phyloP scores from a whole-genome alignment of 495 filamentous ascomycete species.

The Niebla homalea region DNA sequence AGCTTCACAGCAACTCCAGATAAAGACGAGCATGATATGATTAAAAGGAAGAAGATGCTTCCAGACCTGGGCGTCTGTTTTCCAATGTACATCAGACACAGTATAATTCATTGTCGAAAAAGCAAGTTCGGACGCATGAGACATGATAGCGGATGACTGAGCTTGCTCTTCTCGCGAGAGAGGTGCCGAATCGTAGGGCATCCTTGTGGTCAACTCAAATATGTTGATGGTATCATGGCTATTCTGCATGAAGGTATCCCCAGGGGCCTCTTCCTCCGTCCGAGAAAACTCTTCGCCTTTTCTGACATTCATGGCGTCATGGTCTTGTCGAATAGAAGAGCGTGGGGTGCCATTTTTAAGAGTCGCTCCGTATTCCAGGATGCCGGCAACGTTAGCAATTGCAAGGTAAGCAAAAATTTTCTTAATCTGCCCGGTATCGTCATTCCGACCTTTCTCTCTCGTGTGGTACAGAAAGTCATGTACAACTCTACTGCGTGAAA shows the following conservation, averaged over 20 bases:
- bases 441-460: too few relatives aligned
- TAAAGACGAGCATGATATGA: conserved; percentile 58
- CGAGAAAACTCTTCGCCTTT: not conserved
- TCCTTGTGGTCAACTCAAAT: not conserved
- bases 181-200: not conserved
- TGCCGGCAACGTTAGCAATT: conserved; percentile 38
- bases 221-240: not conserved
- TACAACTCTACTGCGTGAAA: too few relatives aligned
- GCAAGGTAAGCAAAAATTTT: conserved; percentile 46
- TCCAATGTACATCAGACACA: conserved; percentile 20
- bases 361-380: conserved; percentile 47
- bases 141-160: conserved; percentile 5
- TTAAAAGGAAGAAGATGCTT: conserved; percentile 51
- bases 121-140: conserved; percentile 29
- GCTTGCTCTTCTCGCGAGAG: not conserved
- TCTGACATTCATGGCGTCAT: conserved; percentile 1
- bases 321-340: conserved; percentile 8
- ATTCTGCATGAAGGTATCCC: not conserved
- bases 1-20: conserved; percentile 43
- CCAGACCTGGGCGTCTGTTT: conserved; percentile 27
- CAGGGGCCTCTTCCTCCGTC: not conserved
- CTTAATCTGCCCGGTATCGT: conserved; percentile 31
- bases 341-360: not conserved
- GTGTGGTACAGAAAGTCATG: too few relatives aligned
- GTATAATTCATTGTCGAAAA: conserved; percentile 39